Base-by-base conservation (phyloP, 495 filamentous ascomycete species). In the Aspergillus avenaceus region DNA sequence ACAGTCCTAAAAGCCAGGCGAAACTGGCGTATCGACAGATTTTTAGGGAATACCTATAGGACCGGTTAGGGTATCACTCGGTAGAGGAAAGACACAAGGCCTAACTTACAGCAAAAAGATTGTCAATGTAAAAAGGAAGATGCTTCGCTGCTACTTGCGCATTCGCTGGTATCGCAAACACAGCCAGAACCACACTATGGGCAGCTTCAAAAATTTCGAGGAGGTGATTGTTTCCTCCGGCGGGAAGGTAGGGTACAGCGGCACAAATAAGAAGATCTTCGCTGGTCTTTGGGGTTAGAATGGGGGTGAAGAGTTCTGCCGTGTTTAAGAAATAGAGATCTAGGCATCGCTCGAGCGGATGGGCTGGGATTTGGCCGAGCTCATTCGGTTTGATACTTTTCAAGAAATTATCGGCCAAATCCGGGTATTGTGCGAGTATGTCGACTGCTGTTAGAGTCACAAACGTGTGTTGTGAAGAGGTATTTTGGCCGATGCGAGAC, bases 291-390 rank as follows among this genome's bases (percentile, higher is more conserved):
- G 85, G 76, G 0, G 86, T 69, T 7, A 97, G 67, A 16, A 83
- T 68, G 16, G 88, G 67, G 0, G 88, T 85, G 60, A 97, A 86
- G 59, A 96, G 89, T 61, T 98, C 93, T 11, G 85, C 81, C 2
- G 82, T 83, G 62, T 96, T 96, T 36, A 98, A 80, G 68, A 95
- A 97, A 76, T 87, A 98, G 45, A 96, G 82, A 65, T 95, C 88
- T 9, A 90, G 73, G 54, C 81, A 89, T 40, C 90, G 76, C 56
- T 92, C 83, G 13, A 95, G 72, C 1, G 91, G 87, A 63, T 87
- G 84, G 0, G 69, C 57, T 0, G 93, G 89, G 19, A 96, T 86
- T 22, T 73, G 71, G 22, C 82, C 81, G 22, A 80, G 69, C 54
- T 80, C 72, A 40, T 64, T 62, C 47, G 79, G 74, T 66, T 81